phyloP scores from a whole-genome alignment of 1,284 basidiomycete genomes.

The Cryptococcus sp. region DNA sequence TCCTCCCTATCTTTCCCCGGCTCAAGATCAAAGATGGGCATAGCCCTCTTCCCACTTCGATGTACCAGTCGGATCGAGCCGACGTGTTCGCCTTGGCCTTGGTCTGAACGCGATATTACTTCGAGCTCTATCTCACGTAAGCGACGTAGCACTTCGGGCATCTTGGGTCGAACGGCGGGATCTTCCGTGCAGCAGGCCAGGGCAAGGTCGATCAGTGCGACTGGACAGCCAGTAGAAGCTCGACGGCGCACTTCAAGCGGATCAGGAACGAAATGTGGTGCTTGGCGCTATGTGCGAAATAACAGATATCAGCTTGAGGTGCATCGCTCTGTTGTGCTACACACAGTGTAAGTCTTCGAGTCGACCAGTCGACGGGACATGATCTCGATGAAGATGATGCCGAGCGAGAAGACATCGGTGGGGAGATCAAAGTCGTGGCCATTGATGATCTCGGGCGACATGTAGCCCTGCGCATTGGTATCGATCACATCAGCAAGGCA shows the following conservation, averaged over 20 bases:
- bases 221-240: constrained; percentile 75
- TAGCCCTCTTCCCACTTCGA: constrained; percentile 60
- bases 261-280: constrained; percentile 79
- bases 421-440: constrained; percentile 89
- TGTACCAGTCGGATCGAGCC: constrained; percentile 68
- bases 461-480: constrained; percentile 41
- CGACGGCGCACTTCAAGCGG: constrained; percentile 68
- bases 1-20: constrained; percentile 48
- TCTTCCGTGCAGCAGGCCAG: constrained; percentile 75
- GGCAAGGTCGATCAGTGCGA: constrained; percentile 72
- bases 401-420: constrained; percentile 88
- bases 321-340: constrained; percentile 1
- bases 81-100: constrained; percentile 65
- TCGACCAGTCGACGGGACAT: constrained; percentile 81
- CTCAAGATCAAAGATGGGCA: constrained; percentile 52
- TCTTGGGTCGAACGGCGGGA: constrained; percentile 70
- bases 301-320: too few relatives aligned
- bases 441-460: constrained; percentile 82
- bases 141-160: constrained; percentile 71
- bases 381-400: constrained; percentile 94
- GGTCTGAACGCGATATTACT: constrained; percentile 65
- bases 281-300: constrained; percentile 57
- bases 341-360: constrained; percentile 65
- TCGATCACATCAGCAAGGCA: constrained; percentile 4
- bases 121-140: constrained; percentile 78